These are phyloP conservation scores for Neophaeococcomyces aloes DNA, from an alignment of 2,329 filamentous ascomycete genomes.

Conservation along the genomic window DNA sequence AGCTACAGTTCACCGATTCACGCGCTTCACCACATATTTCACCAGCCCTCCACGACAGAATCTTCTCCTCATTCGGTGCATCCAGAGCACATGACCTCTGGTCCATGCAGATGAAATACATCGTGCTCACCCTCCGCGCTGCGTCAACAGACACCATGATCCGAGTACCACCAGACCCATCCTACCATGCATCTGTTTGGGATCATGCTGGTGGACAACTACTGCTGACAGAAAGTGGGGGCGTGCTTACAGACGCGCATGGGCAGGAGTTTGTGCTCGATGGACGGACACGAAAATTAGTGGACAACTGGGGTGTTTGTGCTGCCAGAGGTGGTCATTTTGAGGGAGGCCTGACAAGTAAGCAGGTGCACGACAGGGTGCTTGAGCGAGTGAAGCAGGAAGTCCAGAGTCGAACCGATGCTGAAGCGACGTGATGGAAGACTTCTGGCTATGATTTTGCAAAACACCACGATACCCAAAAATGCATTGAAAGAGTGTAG, in stretches of 20 bases:
- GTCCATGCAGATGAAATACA: conserved; percentile 45
- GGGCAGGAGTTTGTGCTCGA: conserved; percentile 41
- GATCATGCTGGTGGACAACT: conserved; percentile 46
- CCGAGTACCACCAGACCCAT: conserved; percentile 35
- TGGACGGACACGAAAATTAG: conserved; percentile 1
- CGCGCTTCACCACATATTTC: conserved; percentile 31
- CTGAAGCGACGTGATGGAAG: conserved; percentile 5
- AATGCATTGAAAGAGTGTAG: no score
- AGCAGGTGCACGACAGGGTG: not conserved
- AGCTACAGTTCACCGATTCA: conserved; percentile 38
- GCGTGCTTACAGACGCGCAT: conserved; percentile 41
- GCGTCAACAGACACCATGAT: conserved; percentile 36
- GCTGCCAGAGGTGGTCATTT: not conserved
- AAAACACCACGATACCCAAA: no score
- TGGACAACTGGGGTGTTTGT: conserved; percentile 6
- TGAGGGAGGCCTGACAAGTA: not conserved
- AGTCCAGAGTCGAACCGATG: conserved; percentile 25
- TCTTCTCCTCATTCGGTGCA: conserved; percentile 26
- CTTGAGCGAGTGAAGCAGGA: conserved; percentile 27
- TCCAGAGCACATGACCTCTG: conserved; percentile 44
- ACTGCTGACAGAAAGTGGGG: conserved; percentile 42
- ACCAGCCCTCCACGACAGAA: conserved; percentile 26
- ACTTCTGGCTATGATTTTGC: conserved; percentile 5
- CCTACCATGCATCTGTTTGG: conserved; percentile 43
- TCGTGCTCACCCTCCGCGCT: conserved; percentile 41